A percentile compares a stretch with the other conserved stretches of the same genome.
Evolutionary conservation across 192 early-diverging fungal genomes (phyloP).

Genomic region (Bifiguratus adelaidae): DNA sequence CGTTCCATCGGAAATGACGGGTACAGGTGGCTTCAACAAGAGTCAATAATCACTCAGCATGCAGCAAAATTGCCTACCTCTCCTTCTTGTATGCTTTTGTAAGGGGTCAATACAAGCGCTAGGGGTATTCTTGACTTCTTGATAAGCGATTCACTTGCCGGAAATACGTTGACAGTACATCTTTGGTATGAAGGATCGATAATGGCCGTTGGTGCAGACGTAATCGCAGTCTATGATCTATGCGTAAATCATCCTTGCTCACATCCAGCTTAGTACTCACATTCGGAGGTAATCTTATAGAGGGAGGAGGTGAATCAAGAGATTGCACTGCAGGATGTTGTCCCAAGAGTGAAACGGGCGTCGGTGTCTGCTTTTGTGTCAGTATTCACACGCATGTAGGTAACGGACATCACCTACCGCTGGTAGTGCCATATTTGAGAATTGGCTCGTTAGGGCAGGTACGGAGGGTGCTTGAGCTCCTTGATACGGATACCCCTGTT

Average conservation of each 20-base stretch:
- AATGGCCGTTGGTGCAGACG: slow-evolving; percentile 29
- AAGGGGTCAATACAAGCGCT: slow-evolving; percentile 78
- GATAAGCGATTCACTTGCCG: slow-evolving; percentile 67
- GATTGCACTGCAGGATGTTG: slow-evolving; percentile 58
- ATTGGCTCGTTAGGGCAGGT: slow-evolving; percentile 11
- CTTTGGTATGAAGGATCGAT: slow-evolving; percentile 79
- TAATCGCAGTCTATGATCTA: slow-evolving; percentile 1
- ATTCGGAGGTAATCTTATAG: background rate
- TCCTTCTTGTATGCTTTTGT: slow-evolving; percentile 60
- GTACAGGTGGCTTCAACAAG: slow-evolving; percentile 4
- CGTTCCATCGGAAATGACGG: slow-evolving; percentile 51
- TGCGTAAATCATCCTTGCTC: too few species aligned
- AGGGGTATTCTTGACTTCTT: slow-evolving; percentile 70
- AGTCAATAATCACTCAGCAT: background rate
- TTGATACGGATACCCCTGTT: too few species aligned
- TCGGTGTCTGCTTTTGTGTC: background rate
- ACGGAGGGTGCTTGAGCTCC: background rate
- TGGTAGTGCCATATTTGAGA: slow-evolving; percentile 76
- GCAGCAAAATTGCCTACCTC: slow-evolving; percentile 24
- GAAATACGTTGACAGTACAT: slow-evolving; percentile 78
- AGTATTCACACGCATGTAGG: slow-evolving; percentile 47
- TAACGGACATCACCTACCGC: slow-evolving; percentile 67
- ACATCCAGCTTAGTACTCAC: too few species aligned
- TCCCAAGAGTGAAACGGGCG: slow-evolving; percentile 34
- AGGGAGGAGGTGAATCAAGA: slow-evolving; percentile 47